Evolutionary conservation across 345 rosid species (phyloP), one percentile per base, ranked within the genome.

Genomic region (Aquilaria sinensis): DNA sequence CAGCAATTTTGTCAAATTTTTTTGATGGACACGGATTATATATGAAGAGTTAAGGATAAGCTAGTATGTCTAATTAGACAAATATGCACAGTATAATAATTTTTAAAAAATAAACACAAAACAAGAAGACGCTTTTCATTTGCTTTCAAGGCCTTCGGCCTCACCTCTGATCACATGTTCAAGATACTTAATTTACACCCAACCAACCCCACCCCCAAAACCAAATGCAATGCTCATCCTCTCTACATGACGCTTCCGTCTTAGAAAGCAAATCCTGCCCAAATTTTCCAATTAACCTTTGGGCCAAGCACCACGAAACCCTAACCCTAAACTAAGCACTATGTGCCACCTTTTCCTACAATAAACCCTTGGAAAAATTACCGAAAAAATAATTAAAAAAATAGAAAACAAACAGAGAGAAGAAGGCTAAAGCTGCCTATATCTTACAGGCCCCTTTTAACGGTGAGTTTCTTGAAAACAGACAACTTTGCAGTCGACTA

Each of bases 171-270:
- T 72, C 30, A 65, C 69, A 59, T 16, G 23, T 23, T 23, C 23
- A 23, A 23, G 23, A 23, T 23, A 23, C 23, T 23, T 23, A 23
- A 23, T 23, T 23, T 23, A 23, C 23, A 23, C 23, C 23, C 23
- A 23, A 23, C 23, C 23, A 23, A 23, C 23, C 23, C 23, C 23
- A 23, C 23, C 23, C 23, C 23, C 23, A 23, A 23, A 23, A 23
- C 23, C 23, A 23, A 23, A 23, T 23, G 23, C 23, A 23, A 23
- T 23, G 23, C 23, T 23, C 23, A 23, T 23, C 23, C 51, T 58
- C 78, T 79, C 80, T 75, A 67, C 80, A 71, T 7, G 29, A 3
- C 56, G 78, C 80, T 73, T 75, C 66, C 80, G 56, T 73, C 69
- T 70, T 70, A 63, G 62, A 70, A 71, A 73, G 74, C 64, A 45